These are phyloP conservation scores for Amphirosellinia nigrospora DNA, from an alignment of 495 filamentous ascomycete species.

Conservation along the genomic window DNA sequence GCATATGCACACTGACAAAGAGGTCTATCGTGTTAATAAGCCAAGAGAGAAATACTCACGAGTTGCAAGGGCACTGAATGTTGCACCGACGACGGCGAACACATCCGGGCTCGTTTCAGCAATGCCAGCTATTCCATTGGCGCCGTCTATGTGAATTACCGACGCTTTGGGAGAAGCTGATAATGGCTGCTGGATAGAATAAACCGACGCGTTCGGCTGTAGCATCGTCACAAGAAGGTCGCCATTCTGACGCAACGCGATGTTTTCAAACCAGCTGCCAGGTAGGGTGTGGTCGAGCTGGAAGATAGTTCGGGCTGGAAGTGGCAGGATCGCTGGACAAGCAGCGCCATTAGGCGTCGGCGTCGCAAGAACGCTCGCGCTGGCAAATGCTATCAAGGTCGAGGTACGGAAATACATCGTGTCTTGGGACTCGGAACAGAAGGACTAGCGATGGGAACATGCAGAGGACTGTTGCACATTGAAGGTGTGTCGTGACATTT, in stretches of 20 bases:
- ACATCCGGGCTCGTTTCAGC: constrained; percentile 37
- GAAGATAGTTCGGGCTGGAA: constrained; percentile 27
- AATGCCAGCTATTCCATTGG: constrained; percentile 41
- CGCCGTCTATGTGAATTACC: constrained; percentile 29
- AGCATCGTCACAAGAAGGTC: constrained; percentile 43
- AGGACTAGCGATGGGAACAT: neutral
- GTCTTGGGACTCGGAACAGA: neutral
- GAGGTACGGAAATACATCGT: neutral
- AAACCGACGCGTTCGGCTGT: constrained; percentile 27
- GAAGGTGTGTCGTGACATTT: neutral
- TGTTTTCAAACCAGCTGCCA: constrained; percentile 47
- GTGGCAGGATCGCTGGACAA: constrained; percentile 14
- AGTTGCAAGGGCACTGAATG: constrained; percentile 27
- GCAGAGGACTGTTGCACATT: neutral
- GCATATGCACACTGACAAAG: neutral
- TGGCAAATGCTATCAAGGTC: constrained; percentile 8
- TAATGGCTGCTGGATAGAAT: constrained; percentile 22
- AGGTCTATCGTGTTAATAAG: neutral
- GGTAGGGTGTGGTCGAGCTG: constrained; percentile 34
- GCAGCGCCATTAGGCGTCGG: neutral
- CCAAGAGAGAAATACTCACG: neutral
- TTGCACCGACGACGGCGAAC: constrained; percentile 34
- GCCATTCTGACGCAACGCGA: constrained; percentile 45
- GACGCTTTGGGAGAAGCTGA: constrained; percentile 27
- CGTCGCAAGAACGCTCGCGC: neutral